Base-by-base conservation (phyloP, 2,329 filamentous ascomycete species). In the Colletotrichum sp. region DNA sequence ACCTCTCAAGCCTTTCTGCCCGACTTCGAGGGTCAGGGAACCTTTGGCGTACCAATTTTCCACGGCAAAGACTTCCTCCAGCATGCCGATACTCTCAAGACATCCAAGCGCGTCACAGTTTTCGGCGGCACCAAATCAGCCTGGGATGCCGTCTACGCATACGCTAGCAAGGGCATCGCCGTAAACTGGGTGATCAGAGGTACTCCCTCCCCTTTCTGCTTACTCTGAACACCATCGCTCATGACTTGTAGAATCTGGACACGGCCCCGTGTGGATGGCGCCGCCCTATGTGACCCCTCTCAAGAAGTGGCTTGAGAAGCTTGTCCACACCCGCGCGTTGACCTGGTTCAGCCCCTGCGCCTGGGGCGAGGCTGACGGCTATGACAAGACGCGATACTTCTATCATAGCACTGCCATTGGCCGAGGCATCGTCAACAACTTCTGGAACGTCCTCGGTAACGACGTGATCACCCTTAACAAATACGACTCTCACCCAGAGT, bases 331-430 rank as follows among this genome's bases (percentile, higher is more conserved):
- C 0, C 91, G 94, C 0, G 88, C 94, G 78, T 84, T 96, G 69
- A 94, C 92, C 3, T 95, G 93, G 92, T 92, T 96, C 83, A 93
- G 91, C 68, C 94, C 95, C 0, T 96, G 94, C 81, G 89, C 94
- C 16, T 96, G 93, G 92, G 93, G 92, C 6, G 86, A 88, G 3
- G 89, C 88, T 3, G 92, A 92, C 80, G 93, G 92, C 2, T 93
- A 89, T 78, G 85, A 88, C 15, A 85, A 84, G 13, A 85, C 91
- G 3, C 88, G 91, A 5, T 80, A 83, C 12, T 91, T 93, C 75
- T 85, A 92, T 63, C 92, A 94, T 78, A 85, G 87, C 27, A 93
- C 90, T 0, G 83, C 85, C 39, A 69, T 93, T 3, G 92, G 93
- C 3, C 88, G 91, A 1, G 85, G 84, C 67, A 82, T 94, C 25